A percentile compares a stretch with the other conserved stretches of the same genome.
Conservation (phyloP, 371 early-diverging fungal genomes). For the Actinomucor elegans region DNA sequence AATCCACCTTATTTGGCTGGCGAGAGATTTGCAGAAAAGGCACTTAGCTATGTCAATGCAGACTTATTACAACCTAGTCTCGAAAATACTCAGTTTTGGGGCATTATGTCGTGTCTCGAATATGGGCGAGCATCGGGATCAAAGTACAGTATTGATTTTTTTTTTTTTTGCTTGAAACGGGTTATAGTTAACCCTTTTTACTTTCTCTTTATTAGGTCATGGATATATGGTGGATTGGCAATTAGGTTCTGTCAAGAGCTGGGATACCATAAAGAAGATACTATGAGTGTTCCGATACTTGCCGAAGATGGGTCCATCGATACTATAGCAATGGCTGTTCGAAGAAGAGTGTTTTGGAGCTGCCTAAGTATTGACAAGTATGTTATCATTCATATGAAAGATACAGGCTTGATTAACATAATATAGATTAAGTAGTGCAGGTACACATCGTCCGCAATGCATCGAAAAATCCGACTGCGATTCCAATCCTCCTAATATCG, state of each 20-base stretch:
- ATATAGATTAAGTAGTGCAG: slow-evolving; percentile 43
- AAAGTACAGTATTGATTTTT: too few species aligned
- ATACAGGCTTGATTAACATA: not conserved
- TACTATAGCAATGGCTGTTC: slow-evolving; percentile 50
- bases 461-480: slow-evolving; percentile 58
- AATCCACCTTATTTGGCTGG: slow-evolving; percentile 46
- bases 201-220: slow-evolving; percentile 36
- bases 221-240: slow-evolving; percentile 71
- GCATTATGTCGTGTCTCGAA: slow-evolving; percentile 59
- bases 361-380: slow-evolving; percentile 53
- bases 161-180: slow-evolving; percentile 1
- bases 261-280: slow-evolving; percentile 59
- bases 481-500: slow-evolving; percentile 46
- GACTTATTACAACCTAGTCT: slow-evolving; percentile 50
- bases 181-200: not conserved
- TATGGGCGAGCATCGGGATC: slow-evolving; percentile 63
- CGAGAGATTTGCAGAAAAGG: slow-evolving; percentile 43
- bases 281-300: slow-evolving; percentile 30
- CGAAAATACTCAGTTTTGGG: slow-evolving; percentile 57
- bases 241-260: slow-evolving; percentile 58
- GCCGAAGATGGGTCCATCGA: slow-evolving; percentile 42
- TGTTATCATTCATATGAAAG: not conserved
- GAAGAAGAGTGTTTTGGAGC: slow-evolving; percentile 60
- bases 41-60: slow-evolving; percentile 36
- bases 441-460: slow-evolving; percentile 57